A percentile compares a stretch with the other conserved stretches of the same genome.
Conservation (phyloP, 345 rosid genomes). For the Arabidopsis arenosa region DNA sequence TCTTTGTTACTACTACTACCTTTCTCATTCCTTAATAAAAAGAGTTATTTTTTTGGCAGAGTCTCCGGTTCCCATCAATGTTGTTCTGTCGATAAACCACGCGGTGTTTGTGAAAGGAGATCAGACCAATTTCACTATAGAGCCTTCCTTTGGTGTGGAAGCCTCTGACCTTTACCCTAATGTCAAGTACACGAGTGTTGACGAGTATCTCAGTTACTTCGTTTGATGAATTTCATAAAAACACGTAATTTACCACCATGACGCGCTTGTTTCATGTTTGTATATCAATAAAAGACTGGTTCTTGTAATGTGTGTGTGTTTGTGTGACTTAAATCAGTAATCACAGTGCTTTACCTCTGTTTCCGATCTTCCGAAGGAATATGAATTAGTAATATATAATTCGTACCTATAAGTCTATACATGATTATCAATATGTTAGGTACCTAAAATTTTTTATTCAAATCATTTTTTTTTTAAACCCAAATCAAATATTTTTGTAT, state of each 20-base stretch:
- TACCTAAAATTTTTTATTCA: neutral
- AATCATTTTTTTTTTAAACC: neutral
- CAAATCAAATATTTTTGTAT: neutral
- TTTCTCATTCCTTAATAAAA: neutral
- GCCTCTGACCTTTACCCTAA: constrained; percentile 88
- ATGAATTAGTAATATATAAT: neutral
- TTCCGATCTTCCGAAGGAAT: neutral
- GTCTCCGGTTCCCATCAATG: constrained; percentile 58
- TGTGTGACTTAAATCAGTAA: neutral
- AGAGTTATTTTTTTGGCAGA: constrained; percentile 48
- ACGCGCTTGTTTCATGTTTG: neutral
- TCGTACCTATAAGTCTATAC: no score
- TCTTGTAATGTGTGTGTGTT: neutral
- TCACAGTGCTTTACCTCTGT: constrained; percentile 17
- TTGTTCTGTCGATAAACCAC: constrained; percentile 57
- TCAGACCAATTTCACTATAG: constrained; percentile 66
- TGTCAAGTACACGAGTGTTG: constrained; percentile 72
- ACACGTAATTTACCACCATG: neutral
- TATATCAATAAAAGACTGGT: neutral
- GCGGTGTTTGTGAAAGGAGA: constrained; percentile 75
- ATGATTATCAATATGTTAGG: no score
- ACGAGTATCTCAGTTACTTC: constrained; percentile 62
- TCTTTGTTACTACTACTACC: neutral
- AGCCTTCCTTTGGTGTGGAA: constrained; percentile 71
- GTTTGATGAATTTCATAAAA: constrained; percentile 43